A percentile compares a stretch with the other conserved stretches of the same genome.
Conservation (phyloP, 2,329 filamentous ascomycete species). For the Aspergillus intermedius region DNA sequence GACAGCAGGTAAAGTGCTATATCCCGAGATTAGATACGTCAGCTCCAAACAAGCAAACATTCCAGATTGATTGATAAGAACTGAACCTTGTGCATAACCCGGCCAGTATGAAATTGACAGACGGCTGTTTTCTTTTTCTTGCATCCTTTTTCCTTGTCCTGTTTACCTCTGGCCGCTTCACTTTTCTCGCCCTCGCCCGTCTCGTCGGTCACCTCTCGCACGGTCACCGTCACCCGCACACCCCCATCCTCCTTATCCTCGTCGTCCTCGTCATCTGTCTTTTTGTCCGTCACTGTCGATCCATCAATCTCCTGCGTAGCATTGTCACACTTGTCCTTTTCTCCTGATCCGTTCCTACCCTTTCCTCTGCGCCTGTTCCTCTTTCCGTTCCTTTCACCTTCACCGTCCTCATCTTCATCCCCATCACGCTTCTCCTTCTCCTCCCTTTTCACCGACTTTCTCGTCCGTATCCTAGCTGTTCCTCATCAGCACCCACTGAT, state of each 20-base stretch:
- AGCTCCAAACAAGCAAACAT: background rate
- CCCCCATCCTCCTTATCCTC: background rate
- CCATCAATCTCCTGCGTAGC: too few relatives aligned
- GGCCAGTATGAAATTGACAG: conserved; percentile 1
- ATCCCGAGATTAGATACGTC: background rate
- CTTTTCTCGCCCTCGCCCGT: background rate
- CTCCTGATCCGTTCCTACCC: too few relatives aligned
- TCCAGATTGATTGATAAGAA: background rate
- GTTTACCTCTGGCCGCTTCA: background rate
- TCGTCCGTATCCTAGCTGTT: background rate
- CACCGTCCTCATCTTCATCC: background rate
- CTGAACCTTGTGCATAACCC: conserved; percentile 1
- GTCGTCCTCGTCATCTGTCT: background rate
- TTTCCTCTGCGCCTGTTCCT: too few relatives aligned
- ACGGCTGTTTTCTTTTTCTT: background rate
- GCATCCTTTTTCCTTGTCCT: background rate
- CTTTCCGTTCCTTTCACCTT: background rate
- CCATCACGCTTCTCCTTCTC: background rate
- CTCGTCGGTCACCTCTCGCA: background rate
- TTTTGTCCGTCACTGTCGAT: too few relatives aligned
- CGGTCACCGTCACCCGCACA: background rate
- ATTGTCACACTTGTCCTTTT: too few relatives aligned
- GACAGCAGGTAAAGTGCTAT: conserved; percentile 1
- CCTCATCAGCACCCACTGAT: background rate
- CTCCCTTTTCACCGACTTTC: background rate